A percentile compares a stretch with the other conserved stretches of the same genome.
Conservation (phyloP, 257 asterid species). For the Petrea volubilis region DNA sequence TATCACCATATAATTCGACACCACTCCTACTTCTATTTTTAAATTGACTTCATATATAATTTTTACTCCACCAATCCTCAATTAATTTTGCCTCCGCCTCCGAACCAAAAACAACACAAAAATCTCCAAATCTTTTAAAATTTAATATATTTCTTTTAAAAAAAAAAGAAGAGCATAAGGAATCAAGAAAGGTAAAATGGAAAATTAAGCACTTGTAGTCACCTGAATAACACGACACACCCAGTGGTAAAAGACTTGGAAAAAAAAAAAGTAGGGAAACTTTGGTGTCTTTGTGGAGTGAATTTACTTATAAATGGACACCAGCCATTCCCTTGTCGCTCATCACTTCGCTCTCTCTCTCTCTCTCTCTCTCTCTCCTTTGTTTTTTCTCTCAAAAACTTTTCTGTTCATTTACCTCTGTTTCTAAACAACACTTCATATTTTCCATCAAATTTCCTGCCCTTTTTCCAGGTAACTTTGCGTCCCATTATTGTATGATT, state of each 20-base stretch:
- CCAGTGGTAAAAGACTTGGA: not conserved
- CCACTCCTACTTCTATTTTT: too few relatives aligned
- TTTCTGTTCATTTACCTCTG: conserved; percentile 1
- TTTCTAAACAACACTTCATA: conserved; percentile 13
- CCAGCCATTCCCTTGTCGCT: conserved; percentile 20
- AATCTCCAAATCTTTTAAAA: too few relatives aligned
- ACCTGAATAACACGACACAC: not conserved
- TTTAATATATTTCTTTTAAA: not conserved
- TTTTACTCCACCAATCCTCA: too few relatives aligned
- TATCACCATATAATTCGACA: too few relatives aligned
- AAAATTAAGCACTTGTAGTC: not conserved
- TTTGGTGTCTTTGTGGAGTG: conserved; percentile 31
- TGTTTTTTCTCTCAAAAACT: not conserved
- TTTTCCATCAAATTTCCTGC: conserved; percentile 20
- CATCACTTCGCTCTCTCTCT: not conserved
- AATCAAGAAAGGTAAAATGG: not conserved
- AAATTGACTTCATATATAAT: too few relatives aligned
- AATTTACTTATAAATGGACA: conserved; percentile 55
- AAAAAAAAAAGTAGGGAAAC: conserved; percentile 37
- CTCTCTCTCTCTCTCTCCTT: not conserved
- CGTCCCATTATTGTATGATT: not conserved
- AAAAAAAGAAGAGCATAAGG: not conserved
- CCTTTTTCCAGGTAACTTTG: conserved; percentile 34
- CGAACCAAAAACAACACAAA: too few relatives aligned
- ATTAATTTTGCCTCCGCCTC: too few relatives aligned